Base-by-base conservation (phyloP, 225 moss, liverwort and hornwort genomes). In the Pseudisothecium myosuroides region DNA sequence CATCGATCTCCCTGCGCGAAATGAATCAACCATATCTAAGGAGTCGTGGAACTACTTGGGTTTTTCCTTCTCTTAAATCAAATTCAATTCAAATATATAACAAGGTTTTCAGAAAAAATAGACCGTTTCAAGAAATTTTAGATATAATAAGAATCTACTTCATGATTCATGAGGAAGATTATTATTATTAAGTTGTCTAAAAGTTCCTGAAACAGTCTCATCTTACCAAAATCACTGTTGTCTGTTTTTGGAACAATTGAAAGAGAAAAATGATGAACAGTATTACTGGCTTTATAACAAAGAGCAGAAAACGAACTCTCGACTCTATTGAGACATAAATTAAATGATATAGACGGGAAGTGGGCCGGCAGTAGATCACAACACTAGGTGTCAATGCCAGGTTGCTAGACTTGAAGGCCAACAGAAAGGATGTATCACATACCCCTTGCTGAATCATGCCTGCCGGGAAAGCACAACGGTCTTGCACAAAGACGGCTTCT, bases 401-500 rank as follows among this genome's bases (percentile, higher is more conserved):
- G 56, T 80, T 80, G 59, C 41, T 54, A 50, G 24, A 66, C 41
- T 17, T 79, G 41, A 31, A 64, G n/a, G 31, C 18, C 59, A 72
- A 80, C 31, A 87, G 77, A 87, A 83, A 83, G 49, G n/a, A 59
- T 76, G 55, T 47, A 67, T 75, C 37, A 84, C 87, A 45, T 96
- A 98, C 98, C 93, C 98, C 98, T 87, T 91, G 93, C 62, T 96
- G 96, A 55, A 93, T 92, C 80, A 97, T 91, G 88, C 96, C 96
- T 77, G 95, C 95, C 26, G 98, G 96, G 80, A 98, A 96, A 43
- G 89, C 92, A 89, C 98, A 98, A 22, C 98, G 96, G 92, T 98
- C 95, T 87, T 95, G 92, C 23, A 94, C 90, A 89, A 94, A 96
- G 14, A 91, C 82, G 77, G 98, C 94, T 75, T 98, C 98, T 27